Evolutionary conservation across 257 asterid species (phyloP).

Genomic region (Primulina huaijiensis): DNA sequence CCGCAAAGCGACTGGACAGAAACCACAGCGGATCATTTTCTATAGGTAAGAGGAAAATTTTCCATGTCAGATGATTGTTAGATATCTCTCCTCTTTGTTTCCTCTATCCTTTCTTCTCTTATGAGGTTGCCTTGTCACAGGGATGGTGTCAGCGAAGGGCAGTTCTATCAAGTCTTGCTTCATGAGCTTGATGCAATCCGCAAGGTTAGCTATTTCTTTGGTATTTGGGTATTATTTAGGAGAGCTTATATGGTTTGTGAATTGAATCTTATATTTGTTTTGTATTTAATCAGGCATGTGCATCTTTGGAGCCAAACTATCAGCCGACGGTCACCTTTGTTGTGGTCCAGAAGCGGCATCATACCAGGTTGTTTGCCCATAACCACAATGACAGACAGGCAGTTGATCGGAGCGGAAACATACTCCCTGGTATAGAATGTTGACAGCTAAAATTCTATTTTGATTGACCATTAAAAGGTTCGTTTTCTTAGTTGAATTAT

Average conservation of each 20-base stretch:
- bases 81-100: neutral
- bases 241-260: neutral
- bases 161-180: constrained; percentile 91
- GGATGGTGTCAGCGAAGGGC: constrained; percentile 98
- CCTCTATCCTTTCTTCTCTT: constrained; percentile 7
- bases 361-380: constrained; percentile 81
- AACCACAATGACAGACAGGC: constrained; percentile 65
- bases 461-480: neutral
- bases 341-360: constrained; percentile 96
- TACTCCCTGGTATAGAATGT: constrained; percentile 62
- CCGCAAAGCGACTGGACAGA: constrained; percentile 24
- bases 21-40: constrained; percentile 24
- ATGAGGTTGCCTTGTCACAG: constrained; percentile 31
- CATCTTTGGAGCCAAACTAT: constrained; percentile 83
- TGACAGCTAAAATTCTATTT: neutral
- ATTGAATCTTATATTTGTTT: neutral
- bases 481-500: neutral
- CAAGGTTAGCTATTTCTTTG: constrained; percentile 41
- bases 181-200: constrained; percentile 95
- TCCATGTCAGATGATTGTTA: neutral
- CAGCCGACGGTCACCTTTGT: constrained; percentile 96
- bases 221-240: neutral
- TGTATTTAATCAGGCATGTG: constrained; percentile 64
- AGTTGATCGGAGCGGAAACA: constrained; percentile 80
- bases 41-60: constrained; percentile 27